Conservation (phyloP, 768 basidiomycete species). For the Collybiopsis luxurians region DNA sequence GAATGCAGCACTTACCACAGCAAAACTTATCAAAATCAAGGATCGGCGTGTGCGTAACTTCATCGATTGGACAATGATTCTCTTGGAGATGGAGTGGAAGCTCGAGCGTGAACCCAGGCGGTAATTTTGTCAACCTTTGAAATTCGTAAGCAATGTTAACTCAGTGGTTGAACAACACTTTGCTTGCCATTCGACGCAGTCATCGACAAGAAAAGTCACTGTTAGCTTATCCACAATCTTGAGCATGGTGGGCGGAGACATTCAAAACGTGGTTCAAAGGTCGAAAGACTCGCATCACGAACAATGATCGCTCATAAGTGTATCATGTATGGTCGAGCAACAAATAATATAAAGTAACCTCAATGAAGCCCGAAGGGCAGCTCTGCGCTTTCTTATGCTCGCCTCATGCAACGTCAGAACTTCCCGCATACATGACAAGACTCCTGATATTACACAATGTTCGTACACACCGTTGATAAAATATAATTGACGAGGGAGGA, state of each 20-base stretch:
- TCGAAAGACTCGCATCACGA: too few relatives aligned
- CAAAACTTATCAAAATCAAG: conserved; percentile 73
- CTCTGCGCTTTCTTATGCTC: too few relatives aligned
- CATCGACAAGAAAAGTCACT: conserved; percentile 74
- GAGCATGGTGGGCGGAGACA: background rate
- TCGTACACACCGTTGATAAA: background rate
- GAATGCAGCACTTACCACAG: conserved; percentile 58
- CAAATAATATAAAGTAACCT: too few relatives aligned
- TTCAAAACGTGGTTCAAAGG: background rate
- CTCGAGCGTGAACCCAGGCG: conserved; percentile 77
- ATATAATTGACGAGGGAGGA: background rate
- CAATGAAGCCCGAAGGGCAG: too few relatives aligned
- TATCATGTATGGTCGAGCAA: too few relatives aligned
- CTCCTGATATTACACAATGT: background rate
- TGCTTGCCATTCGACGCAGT: conserved; percentile 72
- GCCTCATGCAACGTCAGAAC: too few relatives aligned
- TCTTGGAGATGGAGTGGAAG: conserved; percentile 55
- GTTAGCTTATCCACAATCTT: conserved; percentile 33
- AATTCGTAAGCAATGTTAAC: background rate
- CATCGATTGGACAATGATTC: conserved; percentile 40
- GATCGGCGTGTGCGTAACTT: conserved; percentile 51
- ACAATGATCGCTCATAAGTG: too few relatives aligned
- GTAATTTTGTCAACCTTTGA: conserved; percentile 73
- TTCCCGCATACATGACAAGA: too few relatives aligned
- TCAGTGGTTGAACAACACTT: too few relatives aligned